These are phyloP conservation scores for Hortaea sp. DNA, from an alignment of 2,329 filamentous ascomycete genomes.

Conservation along the genomic window DNA sequence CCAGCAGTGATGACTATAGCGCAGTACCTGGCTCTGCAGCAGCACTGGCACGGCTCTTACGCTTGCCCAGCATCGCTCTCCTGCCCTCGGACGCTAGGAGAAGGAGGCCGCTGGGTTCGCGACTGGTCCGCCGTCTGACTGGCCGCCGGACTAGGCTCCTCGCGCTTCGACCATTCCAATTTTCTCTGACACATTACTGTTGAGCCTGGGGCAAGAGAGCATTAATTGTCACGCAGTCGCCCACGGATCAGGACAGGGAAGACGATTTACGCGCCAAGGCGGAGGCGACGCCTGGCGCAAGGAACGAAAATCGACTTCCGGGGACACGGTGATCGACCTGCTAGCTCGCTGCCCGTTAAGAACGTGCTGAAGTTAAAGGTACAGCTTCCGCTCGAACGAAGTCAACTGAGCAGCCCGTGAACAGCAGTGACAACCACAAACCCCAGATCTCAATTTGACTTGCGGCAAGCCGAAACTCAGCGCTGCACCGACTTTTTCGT, in stretches of 20 bases:
- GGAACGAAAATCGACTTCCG: background rate
- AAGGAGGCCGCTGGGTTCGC: background rate
- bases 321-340: background rate
- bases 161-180: too few species aligned
- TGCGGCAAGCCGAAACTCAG: background rate
- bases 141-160: too few species aligned
- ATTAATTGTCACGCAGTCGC: too few species aligned
- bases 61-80: background rate
- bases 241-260: too few species aligned
- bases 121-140: background rate
- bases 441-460: background rate
- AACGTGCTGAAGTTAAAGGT: background rate
- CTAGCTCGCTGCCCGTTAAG: slow-evolving; percentile 1
- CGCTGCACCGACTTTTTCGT: too few species aligned
- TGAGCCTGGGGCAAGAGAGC: too few species aligned
- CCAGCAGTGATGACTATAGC: too few species aligned
- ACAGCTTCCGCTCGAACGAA: too few species aligned
- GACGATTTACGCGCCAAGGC: slow-evolving; percentile 1
- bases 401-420: too few species aligned
- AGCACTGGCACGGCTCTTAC: background rate
- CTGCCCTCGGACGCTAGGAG: slow-evolving; percentile 1
- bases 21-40: background rate
- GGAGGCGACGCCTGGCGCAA: background rate
- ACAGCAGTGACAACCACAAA: background rate
- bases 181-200: too few species aligned